Evolutionary conservation across 2,329 filamentous ascomycete species (phyloP), one percentile per base, ranked within the genome.

Genomic region (Alternaria conjuncta): DNA sequence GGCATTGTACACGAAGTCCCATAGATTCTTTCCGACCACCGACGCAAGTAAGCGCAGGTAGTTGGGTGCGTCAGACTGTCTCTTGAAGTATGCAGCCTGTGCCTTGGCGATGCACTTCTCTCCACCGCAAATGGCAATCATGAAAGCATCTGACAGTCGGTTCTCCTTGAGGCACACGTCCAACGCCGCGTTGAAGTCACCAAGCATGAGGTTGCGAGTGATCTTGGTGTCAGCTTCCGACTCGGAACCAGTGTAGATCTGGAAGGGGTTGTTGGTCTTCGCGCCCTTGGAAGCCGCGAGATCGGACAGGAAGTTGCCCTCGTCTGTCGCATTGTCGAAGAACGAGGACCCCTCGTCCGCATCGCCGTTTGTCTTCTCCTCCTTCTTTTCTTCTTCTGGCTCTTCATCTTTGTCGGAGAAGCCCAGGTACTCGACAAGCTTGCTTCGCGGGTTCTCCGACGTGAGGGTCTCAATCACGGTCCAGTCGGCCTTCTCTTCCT

Each of bases 1-100:
- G 8, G 95, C 96, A 75, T 99, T 99, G 82, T 98, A 93, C 8
- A 98, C 96, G 49, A 98, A 88, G 82, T 99, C 96, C 96, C 95
- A 98, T 2, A 99, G 86, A 75, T 99, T 97, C 85, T 98, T 98
- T 66, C 92, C 90, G 61, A 97, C 94, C 55, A 99, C 93, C 6
- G 95, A 97, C 55, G 92, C 91, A 58, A 99, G 86, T 9, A 99
- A 86, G 46, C 96, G 91, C 60, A 98, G 85, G 76, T 99, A 99
- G 81, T 95, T 98, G 2, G 96, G 95, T 26, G 91, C 90, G 62
- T 90, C 90, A 8, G 88, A 86, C 80, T 94, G 93, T 74, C 91
- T 91, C 61, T 93, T 91, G 67, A 99, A 89, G 78, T 99, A 99
- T 12, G 94, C 90, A 64, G 92, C 87, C 80, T 98, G 96, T 6